Evolutionary conservation across 768 basidiomycete species (phyloP).

Genomic region (Mycena galopus): DNA sequence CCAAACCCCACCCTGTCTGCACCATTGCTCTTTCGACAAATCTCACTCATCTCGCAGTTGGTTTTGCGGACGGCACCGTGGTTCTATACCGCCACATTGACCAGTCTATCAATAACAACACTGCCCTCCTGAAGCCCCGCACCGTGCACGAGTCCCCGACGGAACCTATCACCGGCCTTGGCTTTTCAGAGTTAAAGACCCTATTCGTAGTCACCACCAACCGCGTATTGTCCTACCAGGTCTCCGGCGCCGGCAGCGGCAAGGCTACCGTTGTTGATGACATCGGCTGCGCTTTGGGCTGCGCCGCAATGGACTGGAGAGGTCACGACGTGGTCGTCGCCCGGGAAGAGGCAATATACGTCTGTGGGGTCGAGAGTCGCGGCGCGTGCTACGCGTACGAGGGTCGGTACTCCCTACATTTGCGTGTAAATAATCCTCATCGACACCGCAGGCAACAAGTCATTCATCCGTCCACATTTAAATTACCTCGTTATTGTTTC

Average conservation of each 20-base stretch:
- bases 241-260: constrained; percentile 78
- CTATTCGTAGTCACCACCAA: constrained; percentile 93
- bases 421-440: background rate
- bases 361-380: constrained; percentile 85
- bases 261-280: constrained; percentile 84
- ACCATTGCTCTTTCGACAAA: constrained; percentile 83
- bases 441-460: constrained; percentile 70
- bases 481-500: constrained; percentile 93
- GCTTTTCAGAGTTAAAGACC: constrained; percentile 82
- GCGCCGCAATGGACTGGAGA: constrained; percentile 84
- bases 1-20: constrained; percentile 87
- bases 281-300: constrained; percentile 86
- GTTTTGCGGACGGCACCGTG: constrained; percentile 95
- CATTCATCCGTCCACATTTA: constrained; percentile 79
- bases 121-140: constrained; percentile 87
- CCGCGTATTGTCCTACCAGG: constrained; percentile 81
- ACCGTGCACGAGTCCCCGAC: constrained; percentile 85
- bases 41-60: constrained; percentile 89
- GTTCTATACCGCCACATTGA: constrained; percentile 92
- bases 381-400: constrained; percentile 93
- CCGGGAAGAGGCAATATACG: constrained; percentile 91
- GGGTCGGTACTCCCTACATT: constrained; percentile 59
- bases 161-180: constrained; percentile 94
- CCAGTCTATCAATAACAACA: constrained; percentile 86
- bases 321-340: constrained; percentile 86